Evolutionary conservation across 139 green algal genomes (phyloP), one percentile per base, ranked within the genome.

Genomic region (Chlamydomonas schloesseri): DNA sequence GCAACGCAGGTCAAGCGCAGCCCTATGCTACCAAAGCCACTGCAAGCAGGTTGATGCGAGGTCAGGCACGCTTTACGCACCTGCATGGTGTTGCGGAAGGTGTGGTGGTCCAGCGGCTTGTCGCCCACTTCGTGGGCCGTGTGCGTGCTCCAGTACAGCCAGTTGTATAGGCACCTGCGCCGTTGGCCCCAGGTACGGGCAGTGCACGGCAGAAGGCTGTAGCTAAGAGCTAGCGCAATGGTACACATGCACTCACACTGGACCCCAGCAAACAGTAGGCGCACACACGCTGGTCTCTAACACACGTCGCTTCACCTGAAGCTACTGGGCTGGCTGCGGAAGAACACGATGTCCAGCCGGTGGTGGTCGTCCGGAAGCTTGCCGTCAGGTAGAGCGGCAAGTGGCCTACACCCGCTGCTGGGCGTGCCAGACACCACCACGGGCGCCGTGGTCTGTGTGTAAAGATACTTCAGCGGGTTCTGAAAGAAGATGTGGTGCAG

Each of bases 21-120:
- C 14, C 53, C 53, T 13, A 23, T 60, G 53, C 14, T 23, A 60
- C 14, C 53, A 60, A 60, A 15, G 53, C 53, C 53, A 60, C 14
- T 14, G 53, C 53, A 24, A 60, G 14, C 14, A 60, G 17, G 53
- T n/a, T n/a, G 62, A 64, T 4, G 9, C 4, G 5, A 26, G 57
- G 23, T 64, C 67, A 29, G 26, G 13, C n/a, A 23, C 10, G 5
- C 65, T 8, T 13, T 23, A 46, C 65, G n/a, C n/a, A n/a, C 79
- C 50, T 85, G 79, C 47, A 85, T 69, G 13, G 68, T 50, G 3
- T 68, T 68, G 14, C 79, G 67, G 67, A 85, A 85, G 31, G 79
- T 85, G 65, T 76, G 65, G 69, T 85, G 79, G 79, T 85, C 79
- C 20, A 85, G 79, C 31, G 79, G 79, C 33, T 69, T 68, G 50